Percentiles rank a stretch among this genome's conserved stretches.
phyloP scores from a whole-genome alignment of 805 yeast species.

The Candida loeiensis region DNA sequence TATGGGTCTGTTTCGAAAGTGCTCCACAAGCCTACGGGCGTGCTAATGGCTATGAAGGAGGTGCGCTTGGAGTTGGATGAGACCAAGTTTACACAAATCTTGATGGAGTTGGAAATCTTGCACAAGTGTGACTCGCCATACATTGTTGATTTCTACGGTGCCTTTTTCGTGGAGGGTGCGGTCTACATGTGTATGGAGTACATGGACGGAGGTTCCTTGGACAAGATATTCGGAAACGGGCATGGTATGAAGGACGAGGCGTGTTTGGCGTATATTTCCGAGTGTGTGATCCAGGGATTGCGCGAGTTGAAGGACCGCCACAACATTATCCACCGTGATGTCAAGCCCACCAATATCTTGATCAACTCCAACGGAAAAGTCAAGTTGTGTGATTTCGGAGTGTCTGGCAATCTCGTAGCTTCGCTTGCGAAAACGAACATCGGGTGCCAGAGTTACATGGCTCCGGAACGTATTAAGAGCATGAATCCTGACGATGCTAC shows the following conservation, averaged over 20 bases:
- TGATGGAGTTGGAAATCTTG: conserved; percentile 92
- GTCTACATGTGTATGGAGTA: conserved; percentile 98
- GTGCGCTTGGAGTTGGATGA: conserved; percentile 91
- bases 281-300: conserved; percentile 76
- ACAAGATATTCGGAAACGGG: conserved; percentile 66
- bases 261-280: conserved; percentile 74
- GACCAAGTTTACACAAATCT: conserved; percentile 85
- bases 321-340: conserved; percentile 93
- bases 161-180: conserved; percentile 95
- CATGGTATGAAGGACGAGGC: conserved; percentile 70
- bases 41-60: conserved; percentile 96
- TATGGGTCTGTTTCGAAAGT: conserved; percentile 96
- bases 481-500: conserved; percentile 70
- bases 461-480: conserved; percentile 90
- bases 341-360: conserved; percentile 91
- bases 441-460: conserved; percentile 98
- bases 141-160: conserved; percentile 96
- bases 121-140: conserved; percentile 88
- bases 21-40: conserved; percentile 86
- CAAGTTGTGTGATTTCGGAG: conserved; percentile 94
- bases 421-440: conserved; percentile 92
- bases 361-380: conserved; percentile 82
- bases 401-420: conserved; percentile 90
- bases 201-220: conserved; percentile 95
- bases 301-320: conserved; percentile 83